Conservation (phyloP, 2,329 filamentous ascomycete genomes). For the Apiospora saccharicola region DNA sequence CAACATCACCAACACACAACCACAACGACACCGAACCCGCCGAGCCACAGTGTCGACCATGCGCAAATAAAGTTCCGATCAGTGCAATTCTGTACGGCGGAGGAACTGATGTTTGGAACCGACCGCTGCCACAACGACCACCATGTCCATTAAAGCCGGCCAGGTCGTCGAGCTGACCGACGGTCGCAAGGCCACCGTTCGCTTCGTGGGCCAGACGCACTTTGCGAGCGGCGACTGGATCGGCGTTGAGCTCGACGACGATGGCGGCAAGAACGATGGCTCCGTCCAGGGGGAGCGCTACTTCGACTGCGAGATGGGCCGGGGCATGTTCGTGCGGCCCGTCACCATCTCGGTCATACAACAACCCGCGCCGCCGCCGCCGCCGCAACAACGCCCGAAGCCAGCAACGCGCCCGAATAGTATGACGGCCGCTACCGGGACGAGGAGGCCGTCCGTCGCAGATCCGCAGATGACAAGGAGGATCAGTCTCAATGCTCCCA, state of each 20-base stretch:
- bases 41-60: neutral
- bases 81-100: neutral
- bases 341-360: slow-evolving; percentile 69
- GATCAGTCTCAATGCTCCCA: slow-evolving; percentile 75
- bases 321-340: slow-evolving; percentile 85
- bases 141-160: slow-evolving; percentile 68
- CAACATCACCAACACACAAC: slow-evolving; percentile 1
- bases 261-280: slow-evolving; percentile 92
- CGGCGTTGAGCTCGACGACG: slow-evolving; percentile 84
- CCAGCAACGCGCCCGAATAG: slow-evolving; percentile 33
- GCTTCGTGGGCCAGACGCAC: slow-evolving; percentile 80
- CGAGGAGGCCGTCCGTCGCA: slow-evolving; percentile 56
- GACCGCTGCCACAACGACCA: neutral
- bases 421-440: slow-evolving; percentile 7
- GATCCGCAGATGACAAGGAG: slow-evolving; percentile 66
- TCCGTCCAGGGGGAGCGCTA: slow-evolving; percentile 87
- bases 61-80: neutral
- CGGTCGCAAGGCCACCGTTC: slow-evolving; percentile 77
- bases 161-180: slow-evolving; percentile 82
- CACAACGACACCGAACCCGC: neutral
- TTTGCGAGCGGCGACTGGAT: slow-evolving; percentile 89
- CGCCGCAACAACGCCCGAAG: slow-evolving; percentile 44
- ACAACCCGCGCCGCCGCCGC: slow-evolving; percentile 43
- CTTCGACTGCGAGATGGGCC: slow-evolving; percentile 81
- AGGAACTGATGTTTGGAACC: slow-evolving; percentile 18